These are phyloP conservation scores for Lentinula detonsa DNA, from an alignment of 768 basidiomycete genomes.

Conservation along the genomic window DNA sequence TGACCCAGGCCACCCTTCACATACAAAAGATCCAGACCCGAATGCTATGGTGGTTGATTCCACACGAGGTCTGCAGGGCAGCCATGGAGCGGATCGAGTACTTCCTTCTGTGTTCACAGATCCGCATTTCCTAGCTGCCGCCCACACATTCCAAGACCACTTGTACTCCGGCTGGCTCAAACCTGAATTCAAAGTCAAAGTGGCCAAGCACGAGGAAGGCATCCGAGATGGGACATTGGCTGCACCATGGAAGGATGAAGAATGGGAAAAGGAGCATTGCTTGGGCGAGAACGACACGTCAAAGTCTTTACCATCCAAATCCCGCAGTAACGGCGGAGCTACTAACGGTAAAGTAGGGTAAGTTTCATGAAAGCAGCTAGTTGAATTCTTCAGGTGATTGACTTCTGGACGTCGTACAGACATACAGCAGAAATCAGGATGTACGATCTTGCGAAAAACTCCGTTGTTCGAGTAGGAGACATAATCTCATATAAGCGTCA, in stretches of 20 bases:
- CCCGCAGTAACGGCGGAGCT: not conserved
- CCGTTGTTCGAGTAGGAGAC: constrained; percentile 45
- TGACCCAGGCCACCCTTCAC: constrained; percentile 32
- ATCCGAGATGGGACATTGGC: constrained; percentile 39
- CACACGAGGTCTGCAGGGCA: not conserved
- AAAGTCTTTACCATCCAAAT: not conserved
- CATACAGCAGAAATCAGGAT: constrained; percentile 40
- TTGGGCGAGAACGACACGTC: constrained; percentile 9
- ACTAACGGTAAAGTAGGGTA: constrained; percentile 27
- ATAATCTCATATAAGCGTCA: constrained; percentile 45
- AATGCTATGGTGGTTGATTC: constrained; percentile 16
- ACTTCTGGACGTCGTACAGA: constrained; percentile 13
- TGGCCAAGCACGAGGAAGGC: constrained; percentile 36
- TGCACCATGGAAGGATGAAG: constrained; percentile 61
- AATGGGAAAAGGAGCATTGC: constrained; percentile 43
- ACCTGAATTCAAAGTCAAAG: constrained; percentile 32
- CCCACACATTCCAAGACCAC: constrained; percentile 57
- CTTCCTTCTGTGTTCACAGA: constrained; percentile 41
- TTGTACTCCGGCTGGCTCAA: constrained; percentile 47
- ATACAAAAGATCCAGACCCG: not conserved
- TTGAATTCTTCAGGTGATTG: not conserved
- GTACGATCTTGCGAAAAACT: constrained; percentile 34
- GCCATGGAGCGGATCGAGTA: constrained; percentile 15
- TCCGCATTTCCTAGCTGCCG: constrained; percentile 46
- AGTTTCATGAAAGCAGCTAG: not conserved